Percentiles rank a stretch among this genome's conserved stretches.
Evolutionary conservation across 2,329 filamentous ascomycete genomes (phyloP).

Genomic region (Talaromyces verruculosus): DNA sequence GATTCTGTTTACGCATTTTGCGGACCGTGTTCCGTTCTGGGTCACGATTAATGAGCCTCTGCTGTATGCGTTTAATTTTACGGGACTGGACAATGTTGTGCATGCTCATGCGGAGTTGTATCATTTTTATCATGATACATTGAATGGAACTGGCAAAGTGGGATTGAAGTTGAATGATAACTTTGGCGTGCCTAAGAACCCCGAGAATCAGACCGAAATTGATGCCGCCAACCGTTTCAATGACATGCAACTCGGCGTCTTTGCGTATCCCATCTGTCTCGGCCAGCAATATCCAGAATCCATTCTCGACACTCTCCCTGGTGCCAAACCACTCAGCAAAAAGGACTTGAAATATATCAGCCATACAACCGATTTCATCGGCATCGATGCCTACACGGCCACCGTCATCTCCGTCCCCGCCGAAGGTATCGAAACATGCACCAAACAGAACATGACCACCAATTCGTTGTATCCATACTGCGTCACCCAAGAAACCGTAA

Average conservation of each 20-base stretch:
- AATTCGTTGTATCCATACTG: conserved; percentile 55
- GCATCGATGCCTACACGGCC: conserved; percentile 60
- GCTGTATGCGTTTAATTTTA: conserved; percentile 46
- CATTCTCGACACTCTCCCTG: conserved; percentile 47
- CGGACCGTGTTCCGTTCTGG: conserved; percentile 44
- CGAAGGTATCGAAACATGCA: conserved; percentile 51
- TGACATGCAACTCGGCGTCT: conserved; percentile 42
- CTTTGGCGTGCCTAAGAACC: conserved; percentile 52
- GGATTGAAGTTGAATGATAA: conserved; percentile 51
- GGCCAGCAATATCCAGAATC: conserved; percentile 47
- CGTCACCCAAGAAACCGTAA: conserved; percentile 49
- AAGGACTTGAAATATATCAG: conserved; percentile 53
- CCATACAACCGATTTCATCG: conserved; percentile 57
- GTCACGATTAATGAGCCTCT: conserved; percentile 46
- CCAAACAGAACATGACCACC: conserved; percentile 42
- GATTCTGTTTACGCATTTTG: conserved; percentile 40
- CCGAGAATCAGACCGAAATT: conserved; percentile 26
- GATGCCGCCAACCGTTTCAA: conserved; percentile 35
- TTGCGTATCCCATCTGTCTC: conserved; percentile 47
- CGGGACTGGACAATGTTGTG: conserved; percentile 51
- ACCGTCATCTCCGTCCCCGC: conserved; percentile 53
- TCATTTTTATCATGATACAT: conserved; percentile 43
- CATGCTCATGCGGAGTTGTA: conserved; percentile 42
- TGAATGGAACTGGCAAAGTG: conserved; percentile 46
- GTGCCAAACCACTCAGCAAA: conserved; percentile 47